These are phyloP conservation scores for Dentipellis fragilis DNA, from an alignment of 768 basidiomycete genomes.

Conservation along the genomic window DNA sequence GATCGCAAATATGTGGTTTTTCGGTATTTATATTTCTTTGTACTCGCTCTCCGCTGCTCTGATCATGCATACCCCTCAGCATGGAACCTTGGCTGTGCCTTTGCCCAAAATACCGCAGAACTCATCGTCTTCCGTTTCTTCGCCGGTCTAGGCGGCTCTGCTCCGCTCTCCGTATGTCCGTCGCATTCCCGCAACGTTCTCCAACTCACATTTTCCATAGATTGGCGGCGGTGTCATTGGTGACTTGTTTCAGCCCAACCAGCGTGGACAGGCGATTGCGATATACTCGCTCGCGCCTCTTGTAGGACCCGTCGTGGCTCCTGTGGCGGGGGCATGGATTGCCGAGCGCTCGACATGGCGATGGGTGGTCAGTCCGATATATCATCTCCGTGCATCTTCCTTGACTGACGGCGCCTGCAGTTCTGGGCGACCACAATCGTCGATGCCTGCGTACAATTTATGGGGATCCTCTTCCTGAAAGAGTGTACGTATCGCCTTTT, in stretches of 20 bases:
- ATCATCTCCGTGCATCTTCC: neutral
- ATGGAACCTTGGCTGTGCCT: neutral
- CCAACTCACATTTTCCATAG: neutral
- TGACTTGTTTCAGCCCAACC: constrained; percentile 52
- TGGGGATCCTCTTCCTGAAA: constrained; percentile 46
- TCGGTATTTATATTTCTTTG: too few species aligned
- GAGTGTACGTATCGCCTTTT: too few species aligned
- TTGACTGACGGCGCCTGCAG: neutral
- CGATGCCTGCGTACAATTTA: constrained; percentile 40
- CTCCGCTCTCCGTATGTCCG: constrained; percentile 24
- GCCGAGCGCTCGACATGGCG: constrained; percentile 58
- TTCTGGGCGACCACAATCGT: constrained; percentile 24
- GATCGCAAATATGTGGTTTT: too few species aligned
- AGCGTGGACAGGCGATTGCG: constrained; percentile 55
- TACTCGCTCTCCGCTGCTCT: too few species aligned
- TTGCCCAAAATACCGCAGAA: neutral
- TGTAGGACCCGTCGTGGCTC: constrained; percentile 56
- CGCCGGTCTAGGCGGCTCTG: neutral
- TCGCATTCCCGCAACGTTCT: neutral
- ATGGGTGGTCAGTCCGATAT: constrained; percentile 42
- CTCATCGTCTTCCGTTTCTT: neutral
- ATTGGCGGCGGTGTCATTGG: constrained; percentile 57
- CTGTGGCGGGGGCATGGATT: constrained; percentile 60
- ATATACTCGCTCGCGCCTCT: constrained; percentile 58
- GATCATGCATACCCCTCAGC: neutral